phyloP scores from a whole-genome alignment of 495 filamentous ascomycete species.

The Venustampulla echinocandica region DNA sequence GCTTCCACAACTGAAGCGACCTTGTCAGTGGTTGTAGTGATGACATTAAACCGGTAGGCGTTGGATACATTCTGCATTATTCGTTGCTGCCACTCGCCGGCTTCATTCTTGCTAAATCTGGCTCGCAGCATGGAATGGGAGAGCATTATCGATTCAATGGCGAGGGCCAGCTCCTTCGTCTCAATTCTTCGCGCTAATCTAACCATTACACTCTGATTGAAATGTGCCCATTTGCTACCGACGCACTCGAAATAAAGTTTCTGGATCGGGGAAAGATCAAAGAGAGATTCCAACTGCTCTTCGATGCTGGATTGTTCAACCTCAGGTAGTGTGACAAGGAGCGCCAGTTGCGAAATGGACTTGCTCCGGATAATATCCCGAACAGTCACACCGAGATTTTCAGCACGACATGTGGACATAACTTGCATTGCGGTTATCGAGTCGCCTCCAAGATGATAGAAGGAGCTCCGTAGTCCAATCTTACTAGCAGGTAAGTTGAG shows the following conservation, averaged over 20 bases:
- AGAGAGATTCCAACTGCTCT: slow-evolving; percentile 60
- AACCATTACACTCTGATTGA: slow-evolving; percentile 3
- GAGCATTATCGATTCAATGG: slow-evolving; percentile 30
- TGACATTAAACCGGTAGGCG: slow-evolving; percentile 12
- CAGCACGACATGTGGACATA: slow-evolving; percentile 6
- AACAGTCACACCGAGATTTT: slow-evolving; percentile 8
- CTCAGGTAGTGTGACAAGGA: slow-evolving; percentile 13
- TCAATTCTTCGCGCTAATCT: slow-evolving; percentile 16
- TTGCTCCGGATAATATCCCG: slow-evolving; percentile 10
- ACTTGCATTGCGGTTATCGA: slow-evolving; percentile 30
- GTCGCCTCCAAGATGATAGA: slow-evolving; percentile 29
- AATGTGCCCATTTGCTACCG: not conserved
- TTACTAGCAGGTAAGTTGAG: slow-evolving; percentile 35
- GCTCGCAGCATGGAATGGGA: slow-evolving; percentile 27
- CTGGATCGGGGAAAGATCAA: slow-evolving; percentile 43
- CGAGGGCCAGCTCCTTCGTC: not conserved
- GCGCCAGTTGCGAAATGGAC: not conserved
- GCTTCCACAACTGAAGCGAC: slow-evolving; percentile 2
- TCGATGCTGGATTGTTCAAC: not conserved
- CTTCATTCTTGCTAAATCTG: slow-evolving; percentile 2
- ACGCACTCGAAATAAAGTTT: slow-evolving; percentile 47
- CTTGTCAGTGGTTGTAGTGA: slow-evolving; percentile 3
- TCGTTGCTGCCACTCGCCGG: slow-evolving; percentile 35
- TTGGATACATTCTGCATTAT: slow-evolving; percentile 4
- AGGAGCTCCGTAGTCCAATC: slow-evolving; percentile 19